Base-by-base conservation (phyloP, 2,329 filamentous ascomycete species). In the Emericellopsis atlantica region DNA sequence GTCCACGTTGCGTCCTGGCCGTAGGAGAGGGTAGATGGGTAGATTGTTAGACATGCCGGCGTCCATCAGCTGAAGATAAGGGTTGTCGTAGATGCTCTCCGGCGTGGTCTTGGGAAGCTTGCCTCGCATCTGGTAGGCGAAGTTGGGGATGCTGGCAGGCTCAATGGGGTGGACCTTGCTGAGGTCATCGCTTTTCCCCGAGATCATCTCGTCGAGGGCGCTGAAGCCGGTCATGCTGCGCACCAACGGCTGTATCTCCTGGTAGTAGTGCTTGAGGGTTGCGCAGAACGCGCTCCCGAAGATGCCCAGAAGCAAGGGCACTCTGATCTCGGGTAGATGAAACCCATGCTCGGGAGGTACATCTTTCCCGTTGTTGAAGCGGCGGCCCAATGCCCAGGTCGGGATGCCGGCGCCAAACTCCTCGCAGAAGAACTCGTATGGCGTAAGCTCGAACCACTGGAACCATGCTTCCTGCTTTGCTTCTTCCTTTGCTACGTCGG, bases 11-110 rank as follows among this genome's bases (percentile, higher is more conserved):
- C 92, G 76, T 3, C 89, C 90, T 0, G 87, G 87, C 10, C 92
- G 79, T 15, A 98, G 77, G 4, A 96, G 72, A 0, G 92, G 92
- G 56, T 98, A 98, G 34, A 96, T 89, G 2, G 92, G 92, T 8
- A 98, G 69, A 54, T 98, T 98, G 57, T 98, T 96, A 48, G 85
- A 93, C 92, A 98, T 98, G 39, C 92, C 92, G 2, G 92, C 89
- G 58, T 98, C 92, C 89, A 95, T 96, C 14, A 90, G 71, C 48
- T 85, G 81, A 15, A 90, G 70, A 56, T 94, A 82, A 36, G 80
- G 70, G 12, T 70, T 72, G 15, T 76, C 67, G 51, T 84, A 79
- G 32, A 95, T 76, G 43, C 77, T 87, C 26, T 81, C 75, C 0
- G 92, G 88, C n/a, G 82, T 83, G 0, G 85, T 84, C 1, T 74